These are phyloP conservation scores for Saccharomyces hybrid DNA, from an alignment of 1,139 yeast genomes.

Conservation along the genomic window DNA sequence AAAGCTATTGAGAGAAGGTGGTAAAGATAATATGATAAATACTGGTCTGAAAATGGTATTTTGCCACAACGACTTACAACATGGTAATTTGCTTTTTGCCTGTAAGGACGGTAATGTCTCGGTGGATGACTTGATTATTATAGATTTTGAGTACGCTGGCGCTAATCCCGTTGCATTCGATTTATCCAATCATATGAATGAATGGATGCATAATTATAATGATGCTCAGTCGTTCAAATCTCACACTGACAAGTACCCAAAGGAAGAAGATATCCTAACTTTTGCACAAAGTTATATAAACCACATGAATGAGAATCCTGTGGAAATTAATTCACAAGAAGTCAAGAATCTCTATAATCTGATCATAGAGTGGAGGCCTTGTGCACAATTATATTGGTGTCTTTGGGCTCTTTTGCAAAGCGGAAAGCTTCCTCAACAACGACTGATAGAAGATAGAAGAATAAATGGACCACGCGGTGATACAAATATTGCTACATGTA, in stretches of 20 bases:
- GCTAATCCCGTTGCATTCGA: conserved; percentile 83
- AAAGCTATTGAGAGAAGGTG: neutral
- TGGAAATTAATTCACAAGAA: conserved; percentile 38
- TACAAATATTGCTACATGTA: too few relatives aligned
- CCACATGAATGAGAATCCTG: conserved; percentile 12
- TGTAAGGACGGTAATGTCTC: conserved; percentile 41
- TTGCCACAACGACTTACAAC: conserved; percentile 93
- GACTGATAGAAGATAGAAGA: conserved; percentile 18
- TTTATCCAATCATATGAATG: conserved; percentile 78
- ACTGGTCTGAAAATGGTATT: conserved; percentile 43
- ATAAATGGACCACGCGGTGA: conserved; percentile 14
- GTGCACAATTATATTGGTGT: conserved; percentile 75
- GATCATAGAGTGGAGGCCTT: conserved; percentile 67
- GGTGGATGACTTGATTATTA: conserved; percentile 66
- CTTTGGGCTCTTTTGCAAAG: conserved; percentile 87
- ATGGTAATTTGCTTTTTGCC: conserved; percentile 69
- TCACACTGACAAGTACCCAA: conserved; percentile 58
- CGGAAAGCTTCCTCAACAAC: conserved; percentile 33
- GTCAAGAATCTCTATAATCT: conserved; percentile 55
- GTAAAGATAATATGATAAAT: conserved; percentile 37
- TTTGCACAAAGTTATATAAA: conserved; percentile 61
- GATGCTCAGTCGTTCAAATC: conserved; percentile 45
- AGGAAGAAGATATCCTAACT: conserved; percentile 53
- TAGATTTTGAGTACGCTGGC: conserved; percentile 93
- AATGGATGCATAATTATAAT: conserved; percentile 94